phyloP scores from a whole-genome alignment of 345 rosid genomes.

The Boechera divaricarpa region DNA sequence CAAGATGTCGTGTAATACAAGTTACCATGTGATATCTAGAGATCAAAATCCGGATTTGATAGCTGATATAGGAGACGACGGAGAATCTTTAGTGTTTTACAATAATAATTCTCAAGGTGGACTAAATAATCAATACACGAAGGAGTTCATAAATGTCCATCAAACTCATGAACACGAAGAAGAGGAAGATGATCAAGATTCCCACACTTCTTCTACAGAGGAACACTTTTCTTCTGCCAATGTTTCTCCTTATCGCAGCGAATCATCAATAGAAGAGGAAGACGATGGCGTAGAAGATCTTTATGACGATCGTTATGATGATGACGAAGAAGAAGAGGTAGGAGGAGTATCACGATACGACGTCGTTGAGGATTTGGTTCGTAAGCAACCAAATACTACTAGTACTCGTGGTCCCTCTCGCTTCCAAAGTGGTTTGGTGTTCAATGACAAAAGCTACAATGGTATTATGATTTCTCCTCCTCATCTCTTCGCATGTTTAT shows the following conservation, averaged over 20 bases:
- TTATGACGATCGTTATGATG: constrained; percentile 35
- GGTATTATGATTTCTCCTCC: constrained; percentile 47
- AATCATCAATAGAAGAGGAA: constrained; percentile 48
- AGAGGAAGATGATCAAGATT: constrained; percentile 47
- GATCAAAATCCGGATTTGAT: constrained; percentile 51
- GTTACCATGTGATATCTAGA: constrained; percentile 48
- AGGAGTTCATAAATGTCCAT: constrained; percentile 39
- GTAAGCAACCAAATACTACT: constrained; percentile 34
- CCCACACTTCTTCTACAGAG: constrained; percentile 43
- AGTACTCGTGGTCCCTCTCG: constrained; percentile 48
- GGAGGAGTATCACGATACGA: constrained; percentile 34
- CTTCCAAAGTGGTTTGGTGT: constrained; percentile 48
- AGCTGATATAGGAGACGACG: constrained; percentile 68
- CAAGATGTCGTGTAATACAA: constrained; percentile 41
- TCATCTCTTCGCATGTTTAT: constrained; percentile 8
- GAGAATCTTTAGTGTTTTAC: constrained; percentile 62
- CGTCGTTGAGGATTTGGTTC: constrained; percentile 47
- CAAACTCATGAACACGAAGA: constrained; percentile 33
- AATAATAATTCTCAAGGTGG: constrained; percentile 16
- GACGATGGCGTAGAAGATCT: constrained; percentile 41
- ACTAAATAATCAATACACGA: constrained; percentile 2
- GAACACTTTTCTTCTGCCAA: constrained; percentile 51
- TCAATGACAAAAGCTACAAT: constrained; percentile 48
- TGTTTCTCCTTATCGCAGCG: constrained; percentile 54
- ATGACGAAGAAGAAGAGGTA: constrained; percentile 37